phyloP scores from a whole-genome alignment of 108 stramenopile genomes.

The Bacterosira constricta region DNA sequence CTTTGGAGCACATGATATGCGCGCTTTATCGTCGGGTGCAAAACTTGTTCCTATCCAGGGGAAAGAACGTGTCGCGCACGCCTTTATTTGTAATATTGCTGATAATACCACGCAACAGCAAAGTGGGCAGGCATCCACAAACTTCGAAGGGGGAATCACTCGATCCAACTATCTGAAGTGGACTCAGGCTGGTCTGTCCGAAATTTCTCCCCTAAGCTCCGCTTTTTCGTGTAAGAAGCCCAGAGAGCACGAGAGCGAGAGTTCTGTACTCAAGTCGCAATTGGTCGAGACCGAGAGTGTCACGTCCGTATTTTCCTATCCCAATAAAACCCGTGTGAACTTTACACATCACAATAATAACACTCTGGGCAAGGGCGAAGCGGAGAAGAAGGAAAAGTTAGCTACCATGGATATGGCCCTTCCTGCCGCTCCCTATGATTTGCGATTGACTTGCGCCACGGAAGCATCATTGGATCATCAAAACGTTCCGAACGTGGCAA shows the following conservation, averaged over 20 bases:
- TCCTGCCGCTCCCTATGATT: constrained; percentile 82
- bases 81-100: constrained; percentile 59
- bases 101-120: constrained; percentile 17
- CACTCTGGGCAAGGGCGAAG: constrained; percentile 50
- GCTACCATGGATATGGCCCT: constrained; percentile 66
- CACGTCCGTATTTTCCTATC: constrained; percentile 79
- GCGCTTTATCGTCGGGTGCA: constrained; percentile 68
- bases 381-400: constrained; percentile 82
- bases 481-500: constrained; percentile 17
- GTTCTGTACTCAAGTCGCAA: constrained; percentile 54
- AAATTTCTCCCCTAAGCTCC: constrained; percentile 57
- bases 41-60: constrained; percentile 55
- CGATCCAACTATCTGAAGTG: constrained; percentile 73
- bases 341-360: constrained; percentile 52
- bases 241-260: constrained; percentile 39
- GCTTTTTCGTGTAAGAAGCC: constrained; percentile 57
- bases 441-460: constrained; percentile 66
- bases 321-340: constrained; percentile 58
- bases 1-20: constrained; percentile 50
- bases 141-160: constrained; percentile 74
- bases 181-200: constrained; percentile 70
- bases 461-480: constrained; percentile 67
- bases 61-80: constrained; percentile 46
- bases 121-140: constrained; percentile 12
- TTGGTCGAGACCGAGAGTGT: constrained; percentile 64